Conservation (phyloP, 495 filamentous ascomycete species). For the Xylaria bambusicola region DNA sequence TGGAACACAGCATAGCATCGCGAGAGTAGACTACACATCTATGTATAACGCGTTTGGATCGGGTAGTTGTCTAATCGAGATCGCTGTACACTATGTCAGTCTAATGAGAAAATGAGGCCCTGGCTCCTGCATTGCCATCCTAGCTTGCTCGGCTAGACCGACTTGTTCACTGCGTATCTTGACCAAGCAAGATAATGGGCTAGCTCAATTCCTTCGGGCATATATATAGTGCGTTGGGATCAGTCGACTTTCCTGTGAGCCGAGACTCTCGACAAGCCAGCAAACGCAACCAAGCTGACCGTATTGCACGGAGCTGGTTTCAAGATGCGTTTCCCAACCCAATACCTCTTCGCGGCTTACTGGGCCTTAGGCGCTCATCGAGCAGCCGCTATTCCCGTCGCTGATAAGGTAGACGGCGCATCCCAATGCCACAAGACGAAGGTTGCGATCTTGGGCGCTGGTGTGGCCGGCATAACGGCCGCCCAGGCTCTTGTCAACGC, state of each 20-base stretch:
- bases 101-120: background rate
- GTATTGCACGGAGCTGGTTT: background rate
- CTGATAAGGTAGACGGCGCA: slow-evolving; percentile 3
- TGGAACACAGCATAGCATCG: too few relatives aligned
- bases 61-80: too few relatives aligned
- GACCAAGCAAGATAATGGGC: too few relatives aligned
- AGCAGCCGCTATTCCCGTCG: slow-evolving; percentile 15
- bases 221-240: background rate
- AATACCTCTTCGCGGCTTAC: slow-evolving; percentile 14
- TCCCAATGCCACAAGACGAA: slow-evolving; percentile 38
- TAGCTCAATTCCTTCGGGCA: background rate
- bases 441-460: slow-evolving; percentile 56
- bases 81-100: background rate
- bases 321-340: slow-evolving; percentile 22
- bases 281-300: background rate
- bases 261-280: background rate
- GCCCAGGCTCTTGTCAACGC: slow-evolving; percentile 67
- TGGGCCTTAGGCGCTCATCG: slow-evolving; percentile 20
- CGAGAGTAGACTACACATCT: too few relatives aligned
- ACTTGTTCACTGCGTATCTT: too few relatives aligned
- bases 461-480: slow-evolving; percentile 70
- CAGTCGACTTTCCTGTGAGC: background rate
- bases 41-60: too few relatives aligned
- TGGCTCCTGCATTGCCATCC: too few relatives aligned
- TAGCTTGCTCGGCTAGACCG: background rate